A percentile compares a stretch with the other conserved stretches of the same genome.
These are phyloP conservation scores for Penicillium riverlandense DNA, from an alignment of 495 filamentous ascomycete genomes.

Conservation along the genomic window DNA sequence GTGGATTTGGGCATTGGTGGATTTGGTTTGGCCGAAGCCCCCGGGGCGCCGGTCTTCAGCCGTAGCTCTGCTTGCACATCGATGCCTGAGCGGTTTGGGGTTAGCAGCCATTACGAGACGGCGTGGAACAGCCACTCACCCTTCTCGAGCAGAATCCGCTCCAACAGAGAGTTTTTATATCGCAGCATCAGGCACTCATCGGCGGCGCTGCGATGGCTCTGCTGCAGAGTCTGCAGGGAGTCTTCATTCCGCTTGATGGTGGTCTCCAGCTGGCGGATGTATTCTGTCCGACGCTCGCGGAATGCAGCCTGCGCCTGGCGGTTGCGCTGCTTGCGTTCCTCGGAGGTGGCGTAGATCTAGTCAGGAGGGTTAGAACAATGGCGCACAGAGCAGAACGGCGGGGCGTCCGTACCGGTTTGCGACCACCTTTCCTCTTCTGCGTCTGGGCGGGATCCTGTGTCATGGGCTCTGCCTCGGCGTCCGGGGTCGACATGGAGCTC, in stretches of 20 bases:
- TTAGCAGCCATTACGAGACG: neutral
- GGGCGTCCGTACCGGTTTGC: constrained; percentile 77
- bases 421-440: constrained; percentile 91
- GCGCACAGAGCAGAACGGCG: constrained; percentile 7
- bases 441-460: constrained; percentile 52
- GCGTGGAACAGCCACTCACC: constrained; percentile 37
- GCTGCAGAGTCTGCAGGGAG: constrained; percentile 80
- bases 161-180: constrained; percentile 95
- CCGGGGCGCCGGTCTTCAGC: constrained; percentile 68
- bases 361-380: constrained; percentile 16
- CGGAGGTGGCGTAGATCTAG: constrained; percentile 95
- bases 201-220: constrained; percentile 87
- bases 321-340: constrained; percentile 96
- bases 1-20: constrained; percentile 43
- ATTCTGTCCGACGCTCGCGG: constrained; percentile 92
- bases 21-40: constrained; percentile 56
- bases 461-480: constrained; percentile 49
- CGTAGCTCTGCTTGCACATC: constrained; percentile 95
- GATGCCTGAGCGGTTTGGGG: constrained; percentile 54
- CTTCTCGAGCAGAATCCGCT: constrained; percentile 93
- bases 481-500: constrained; percentile 47
- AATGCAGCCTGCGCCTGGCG: constrained; percentile 96
- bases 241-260: constrained; percentile 98
- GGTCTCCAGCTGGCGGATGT: constrained; percentile 97
- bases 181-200: constrained; percentile 98